Evolutionary conservation across 805 yeast genomes (phyloP), one percentile per base, ranked within the genome.

Genomic region (Metschnikowia santaceciliae): DNA sequence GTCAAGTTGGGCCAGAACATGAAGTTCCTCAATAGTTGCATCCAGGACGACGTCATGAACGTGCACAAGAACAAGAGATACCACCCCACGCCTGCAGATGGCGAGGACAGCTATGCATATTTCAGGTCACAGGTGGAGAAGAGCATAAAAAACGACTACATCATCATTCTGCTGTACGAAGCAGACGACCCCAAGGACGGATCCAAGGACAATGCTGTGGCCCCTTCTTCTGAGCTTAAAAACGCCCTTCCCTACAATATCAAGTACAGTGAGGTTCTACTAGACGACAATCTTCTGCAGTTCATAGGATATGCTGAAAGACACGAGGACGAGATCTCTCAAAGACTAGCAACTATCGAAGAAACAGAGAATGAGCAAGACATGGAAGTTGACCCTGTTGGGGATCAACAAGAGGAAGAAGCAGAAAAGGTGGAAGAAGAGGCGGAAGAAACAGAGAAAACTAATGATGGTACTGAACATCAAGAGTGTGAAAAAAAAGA

Each of bases 1-100:
- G 57, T 52, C 61, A 66, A 54, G 61, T 60, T 56, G 68, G 76
- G 76, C 13, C 72, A 71, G 48, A 70, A 69, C 54, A 58, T 68
- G 53, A 70, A 70, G 53, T 70, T 64, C 49, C 51, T 66, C 46
- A 66, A 64, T 49, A 65, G 72, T 11, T 53, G 61, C 20, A 57
- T 71, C 20, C 63, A 61, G 14, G 56, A 60, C 14, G 68, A 67
- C 42, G 60, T 64, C 46, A 46, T 67, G 47, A 53, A 60, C 42
- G 63, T 64, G 42, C 69, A 67, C 44, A 55, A 56, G 17, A 68
- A 67, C 54, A 48, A 57, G 5, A 64, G 63, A 42, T 63, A 63
- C 37, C 72, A 70, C 49, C 74, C 74, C 6, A 52, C 54, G 33
- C 19, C 50, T 4, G 36, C 52, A 4, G 61, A 54, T 20, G 58